Evolutionary conservation across 345 rosid species (phyloP).

Genomic region (Nephelium lappaceum): DNA sequence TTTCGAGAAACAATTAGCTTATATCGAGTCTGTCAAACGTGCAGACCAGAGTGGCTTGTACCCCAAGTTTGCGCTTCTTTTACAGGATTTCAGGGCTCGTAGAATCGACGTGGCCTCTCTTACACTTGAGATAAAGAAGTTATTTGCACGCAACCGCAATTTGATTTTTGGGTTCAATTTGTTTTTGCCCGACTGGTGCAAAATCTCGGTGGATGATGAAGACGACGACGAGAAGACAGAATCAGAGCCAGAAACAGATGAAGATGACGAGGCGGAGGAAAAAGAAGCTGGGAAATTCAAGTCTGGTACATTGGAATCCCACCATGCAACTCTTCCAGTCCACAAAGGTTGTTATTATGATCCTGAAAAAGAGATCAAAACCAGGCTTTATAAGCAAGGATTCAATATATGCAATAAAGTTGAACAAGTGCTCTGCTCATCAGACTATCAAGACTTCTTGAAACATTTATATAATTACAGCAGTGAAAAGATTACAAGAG

Average conservation of each 20-base stretch:
- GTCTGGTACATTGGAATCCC: not conserved
- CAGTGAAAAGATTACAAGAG: not conserved
- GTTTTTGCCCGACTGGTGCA: not conserved
- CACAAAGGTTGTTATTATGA: not conserved
- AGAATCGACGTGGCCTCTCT: not conserved
- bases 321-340: too few species aligned
- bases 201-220: not conserved
- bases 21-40: not conserved
- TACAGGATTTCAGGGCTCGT: not conserved
- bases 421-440: not conserved
- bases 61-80: not conserved
- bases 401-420: not conserved
- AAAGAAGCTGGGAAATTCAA: too few species aligned
- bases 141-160: conserved; percentile 1
- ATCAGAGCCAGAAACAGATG: not conserved
- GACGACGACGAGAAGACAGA: not conserved
- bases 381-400: not conserved
- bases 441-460: not conserved
- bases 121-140: not conserved
- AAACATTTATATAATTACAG: not conserved
- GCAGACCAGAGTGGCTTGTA: not conserved
- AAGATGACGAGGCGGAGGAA: not conserved
- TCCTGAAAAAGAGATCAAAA: not conserved
- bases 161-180: conserved; percentile 1
- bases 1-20: not conserved